These are phyloP conservation scores for Rhizopogon roseolus DNA, from an alignment of 768 basidiomycete genomes.

Conservation along the genomic window DNA sequence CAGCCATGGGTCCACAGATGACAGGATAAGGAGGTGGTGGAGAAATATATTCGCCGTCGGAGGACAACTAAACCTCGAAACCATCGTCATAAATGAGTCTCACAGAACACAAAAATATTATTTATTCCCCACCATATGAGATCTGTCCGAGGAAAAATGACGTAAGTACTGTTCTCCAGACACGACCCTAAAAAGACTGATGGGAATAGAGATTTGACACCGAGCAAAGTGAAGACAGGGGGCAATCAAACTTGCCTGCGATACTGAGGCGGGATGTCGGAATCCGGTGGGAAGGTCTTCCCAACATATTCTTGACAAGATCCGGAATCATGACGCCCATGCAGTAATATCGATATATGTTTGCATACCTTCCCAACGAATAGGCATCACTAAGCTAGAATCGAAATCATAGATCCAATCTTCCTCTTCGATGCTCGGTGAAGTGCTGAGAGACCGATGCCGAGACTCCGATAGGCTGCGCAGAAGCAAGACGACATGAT, in stretches of 20 bases:
- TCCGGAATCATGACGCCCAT: conserved; percentile 8
- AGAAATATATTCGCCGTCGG: conserved; percentile 29
- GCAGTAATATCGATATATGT: neutral
- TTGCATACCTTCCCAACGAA: conserved; percentile 41
- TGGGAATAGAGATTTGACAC: conserved; percentile 2
- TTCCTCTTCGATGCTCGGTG: conserved; percentile 8
- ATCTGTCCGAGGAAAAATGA: conserved; percentile 69
- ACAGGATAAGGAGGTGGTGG: conserved; percentile 47
- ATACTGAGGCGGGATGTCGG: conserved; percentile 27
- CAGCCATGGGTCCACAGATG: conserved; percentile 42
- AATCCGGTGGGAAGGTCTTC: conserved; percentile 36
- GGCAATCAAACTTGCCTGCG: conserved; percentile 36
- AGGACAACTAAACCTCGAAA: conserved; percentile 2
- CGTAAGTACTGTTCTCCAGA: conserved; percentile 45
- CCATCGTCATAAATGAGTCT: neutral
- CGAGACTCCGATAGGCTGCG: conserved; percentile 23
- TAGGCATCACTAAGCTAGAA: conserved; percentile 47
- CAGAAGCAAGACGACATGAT: conserved; percentile 63
- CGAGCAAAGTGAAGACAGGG: conserved; percentile 1
- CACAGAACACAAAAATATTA: conserved; percentile 8
- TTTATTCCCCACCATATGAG: conserved; percentile 58
- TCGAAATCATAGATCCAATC: conserved; percentile 73
- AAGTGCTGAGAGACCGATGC: neutral
- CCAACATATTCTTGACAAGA: conserved; percentile 39
- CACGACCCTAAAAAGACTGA: conserved; percentile 62